phyloP scores from a whole-genome alignment of 192 early-diverging fungal genomes.

The Ambispora gerdemannii region DNA sequence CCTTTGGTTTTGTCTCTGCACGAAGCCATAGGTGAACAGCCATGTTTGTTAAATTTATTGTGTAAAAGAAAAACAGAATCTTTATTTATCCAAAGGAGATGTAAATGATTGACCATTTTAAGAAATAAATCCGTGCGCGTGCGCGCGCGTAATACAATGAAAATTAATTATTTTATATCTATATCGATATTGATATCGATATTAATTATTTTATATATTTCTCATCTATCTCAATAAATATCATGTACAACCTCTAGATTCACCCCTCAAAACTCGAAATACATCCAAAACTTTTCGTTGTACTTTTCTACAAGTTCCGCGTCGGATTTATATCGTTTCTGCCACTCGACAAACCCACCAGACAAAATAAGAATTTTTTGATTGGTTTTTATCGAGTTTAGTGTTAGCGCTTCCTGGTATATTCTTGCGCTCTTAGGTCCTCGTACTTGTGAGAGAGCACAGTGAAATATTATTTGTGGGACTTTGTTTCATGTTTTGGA shows the following conservation, averaged over 20 bases:
- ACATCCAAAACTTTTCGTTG: slow-evolving; percentile 47
- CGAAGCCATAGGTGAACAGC: slow-evolving; percentile 85
- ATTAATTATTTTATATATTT: too few species aligned
- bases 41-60: background rate
- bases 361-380: slow-evolving; percentile 59
- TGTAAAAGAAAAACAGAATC: background rate
- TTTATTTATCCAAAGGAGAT: too few species aligned
- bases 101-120: too few species aligned
- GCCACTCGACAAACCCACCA: slow-evolving; percentile 69
- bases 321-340: slow-evolving; percentile 51
- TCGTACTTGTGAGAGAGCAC: slow-evolving; percentile 79
- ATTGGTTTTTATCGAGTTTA: slow-evolving; percentile 4
- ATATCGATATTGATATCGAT: too few species aligned
- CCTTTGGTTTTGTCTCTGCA: slow-evolving; percentile 96
- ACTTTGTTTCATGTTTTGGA: too few species aligned
- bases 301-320: slow-evolving; percentile 60
- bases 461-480: slow-evolving; percentile 79
- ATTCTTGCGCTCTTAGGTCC: slow-evolving; percentile 71
- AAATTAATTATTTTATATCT: too few species aligned
- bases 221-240: too few species aligned
- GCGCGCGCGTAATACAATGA: too few species aligned
- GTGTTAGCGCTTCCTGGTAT: slow-evolving; percentile 49
- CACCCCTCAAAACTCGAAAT: too few species aligned
- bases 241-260: too few species aligned
- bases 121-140: too few species aligned